A percentile compares a stretch with the other conserved stretches of the same genome.
phyloP scores from a whole-genome alignment of 83 land plant species.

The Thuja plicata region DNA sequence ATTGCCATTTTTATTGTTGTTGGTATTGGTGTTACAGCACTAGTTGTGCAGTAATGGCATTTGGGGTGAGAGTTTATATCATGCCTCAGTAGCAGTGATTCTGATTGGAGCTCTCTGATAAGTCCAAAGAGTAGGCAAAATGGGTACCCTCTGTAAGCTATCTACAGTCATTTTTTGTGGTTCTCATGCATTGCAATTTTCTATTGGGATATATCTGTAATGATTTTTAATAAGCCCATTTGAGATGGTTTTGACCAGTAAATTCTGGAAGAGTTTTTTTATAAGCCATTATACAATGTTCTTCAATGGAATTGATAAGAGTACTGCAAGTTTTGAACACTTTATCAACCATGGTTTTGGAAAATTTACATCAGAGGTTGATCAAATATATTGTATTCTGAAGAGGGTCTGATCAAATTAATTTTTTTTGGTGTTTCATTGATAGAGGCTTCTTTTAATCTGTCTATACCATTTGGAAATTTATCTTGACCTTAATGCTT shows the following conservation, averaged over 20 bases:
- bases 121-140: constrained; percentile 4
- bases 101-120: constrained; percentile 7
- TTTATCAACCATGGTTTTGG: background rate
- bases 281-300: background rate
- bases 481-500: background rate
- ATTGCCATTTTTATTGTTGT: background rate
- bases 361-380: background rate
- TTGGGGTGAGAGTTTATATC: background rate
- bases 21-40: background rate
- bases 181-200: background rate
- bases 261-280: no score
- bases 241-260: no score
- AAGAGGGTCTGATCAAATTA: background rate
- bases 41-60: background rate
- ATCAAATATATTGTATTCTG: background rate
- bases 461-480: background rate
- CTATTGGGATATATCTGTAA: background rate
- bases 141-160: background rate
- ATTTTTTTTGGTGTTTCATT: background rate
- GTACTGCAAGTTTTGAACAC: background rate
- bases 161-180: no score
- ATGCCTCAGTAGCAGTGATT: constrained; percentile 5
- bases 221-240: background rate
- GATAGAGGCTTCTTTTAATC: background rate
- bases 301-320: background rate